These are phyloP conservation scores for Metarhizium sp. DNA, from an alignment of 2,329 filamentous ascomycete genomes.

Conservation along the genomic window DNA sequence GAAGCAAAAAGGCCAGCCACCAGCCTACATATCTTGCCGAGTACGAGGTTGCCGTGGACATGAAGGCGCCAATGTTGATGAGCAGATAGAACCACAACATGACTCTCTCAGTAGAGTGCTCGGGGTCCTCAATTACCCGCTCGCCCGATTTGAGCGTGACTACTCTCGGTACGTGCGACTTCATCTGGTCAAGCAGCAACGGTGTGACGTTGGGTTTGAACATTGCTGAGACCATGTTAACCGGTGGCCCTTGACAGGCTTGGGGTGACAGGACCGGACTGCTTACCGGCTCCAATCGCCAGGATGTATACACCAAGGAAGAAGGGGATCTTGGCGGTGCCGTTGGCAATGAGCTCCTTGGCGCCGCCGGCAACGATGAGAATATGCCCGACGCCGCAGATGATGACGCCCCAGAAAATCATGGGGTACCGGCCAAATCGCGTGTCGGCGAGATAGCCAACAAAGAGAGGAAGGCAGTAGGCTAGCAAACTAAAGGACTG, in stretches of 20 bases:
- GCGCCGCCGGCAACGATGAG: constrained; percentile 55
- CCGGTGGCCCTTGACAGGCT: not conserved
- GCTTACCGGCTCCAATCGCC: constrained; percentile 48
- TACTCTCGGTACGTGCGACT: constrained; percentile 33
- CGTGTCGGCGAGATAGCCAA: constrained; percentile 54
- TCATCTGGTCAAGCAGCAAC: constrained; percentile 57
- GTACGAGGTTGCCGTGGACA: constrained; percentile 41
- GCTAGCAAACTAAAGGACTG: constrained; percentile 48
- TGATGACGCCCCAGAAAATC: constrained; percentile 58
- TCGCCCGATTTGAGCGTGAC: constrained; percentile 41
- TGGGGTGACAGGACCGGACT: not conserved
- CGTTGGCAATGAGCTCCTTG: constrained; percentile 32
- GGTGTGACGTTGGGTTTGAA: constrained; percentile 70
- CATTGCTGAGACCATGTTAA: constrained; percentile 18
- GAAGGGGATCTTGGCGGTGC: constrained; percentile 40
- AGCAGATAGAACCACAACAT: constrained; percentile 55
- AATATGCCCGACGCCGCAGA: constrained; percentile 60
- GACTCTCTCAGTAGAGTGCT: constrained; percentile 53
- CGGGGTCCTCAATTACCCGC: constrained; percentile 59
- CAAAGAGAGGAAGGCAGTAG: constrained; percentile 46
- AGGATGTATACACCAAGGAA: constrained; percentile 51
- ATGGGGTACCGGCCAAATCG: constrained; percentile 62
- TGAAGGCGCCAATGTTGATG: constrained; percentile 45
- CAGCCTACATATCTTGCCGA: constrained; percentile 42
- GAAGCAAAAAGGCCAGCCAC: constrained; percentile 37